A percentile compares a stretch with the other conserved stretches of the same genome.
Conservation (phyloP, 192 early-diverging fungal species). For the Allomyces macrogynus region DNA sequence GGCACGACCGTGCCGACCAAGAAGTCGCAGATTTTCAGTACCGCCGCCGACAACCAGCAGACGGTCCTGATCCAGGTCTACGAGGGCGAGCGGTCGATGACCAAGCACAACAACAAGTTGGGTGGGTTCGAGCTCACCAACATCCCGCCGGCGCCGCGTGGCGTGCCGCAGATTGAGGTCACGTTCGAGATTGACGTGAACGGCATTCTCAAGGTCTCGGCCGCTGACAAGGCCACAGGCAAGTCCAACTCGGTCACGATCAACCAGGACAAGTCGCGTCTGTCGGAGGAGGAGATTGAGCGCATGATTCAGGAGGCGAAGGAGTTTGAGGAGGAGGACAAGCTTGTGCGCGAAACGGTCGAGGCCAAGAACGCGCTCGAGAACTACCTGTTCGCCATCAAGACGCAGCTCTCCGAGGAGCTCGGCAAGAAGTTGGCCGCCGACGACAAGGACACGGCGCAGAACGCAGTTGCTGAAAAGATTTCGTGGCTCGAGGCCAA, state of each 20-base stretch:
- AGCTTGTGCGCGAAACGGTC: constrained; percentile 55
- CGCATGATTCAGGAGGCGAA: constrained; percentile 95
- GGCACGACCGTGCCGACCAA: constrained; percentile 90
- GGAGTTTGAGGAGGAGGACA: constrained; percentile 80
- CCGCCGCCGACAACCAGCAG: constrained; percentile 91
- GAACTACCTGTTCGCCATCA: constrained; percentile 76
- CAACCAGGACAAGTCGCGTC: constrained; percentile 90
- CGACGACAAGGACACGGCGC: constrained; percentile 77
- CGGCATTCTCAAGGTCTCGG: constrained; percentile 83
- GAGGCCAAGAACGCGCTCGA: constrained; percentile 80
- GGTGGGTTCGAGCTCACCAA: constrained; percentile 93
- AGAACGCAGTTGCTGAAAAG: constrained; percentile 59
- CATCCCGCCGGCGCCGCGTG: constrained; percentile 84
- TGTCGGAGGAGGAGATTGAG: constrained; percentile 86
- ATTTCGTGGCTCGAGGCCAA: constrained; percentile 66
- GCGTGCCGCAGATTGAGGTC: constrained; percentile 93
- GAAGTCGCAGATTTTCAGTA: constrained; percentile 97
- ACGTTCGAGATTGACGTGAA: constrained; percentile 89
- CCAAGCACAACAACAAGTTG: constrained; percentile 96
- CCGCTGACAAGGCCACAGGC: constrained; percentile 88
- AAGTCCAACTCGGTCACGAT: constrained; percentile 92
- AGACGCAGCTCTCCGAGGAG: constrained; percentile 60
- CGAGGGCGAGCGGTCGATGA: constrained; percentile 88
- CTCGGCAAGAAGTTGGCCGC: constrained; percentile 64
- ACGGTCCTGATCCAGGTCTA: constrained; percentile 90